Evolutionary conservation across 2,329 filamentous ascomycete species (phyloP).

Genomic region (Botrytis cinerea): DNA sequence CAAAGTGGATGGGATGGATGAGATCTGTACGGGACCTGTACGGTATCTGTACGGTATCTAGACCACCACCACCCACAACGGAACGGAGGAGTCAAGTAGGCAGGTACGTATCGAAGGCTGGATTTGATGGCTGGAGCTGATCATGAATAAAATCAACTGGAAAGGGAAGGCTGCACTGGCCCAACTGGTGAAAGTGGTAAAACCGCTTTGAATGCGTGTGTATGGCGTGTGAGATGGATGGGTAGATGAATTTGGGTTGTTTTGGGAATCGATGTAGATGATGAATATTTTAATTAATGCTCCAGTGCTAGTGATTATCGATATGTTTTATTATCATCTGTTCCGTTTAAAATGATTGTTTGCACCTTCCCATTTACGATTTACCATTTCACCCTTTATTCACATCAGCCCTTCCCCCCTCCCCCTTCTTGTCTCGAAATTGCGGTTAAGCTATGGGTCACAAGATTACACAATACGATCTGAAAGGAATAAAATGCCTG

Average conservation of each 20-base stretch:
- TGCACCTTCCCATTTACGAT: background rate
- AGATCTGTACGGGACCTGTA: background rate
- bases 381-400: conserved; percentile 5
- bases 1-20: background rate
- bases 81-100: background rate
- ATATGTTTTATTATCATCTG: background rate
- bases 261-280: background rate
- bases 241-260: background rate
- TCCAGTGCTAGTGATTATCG: background rate
- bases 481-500: conserved; percentile 5
- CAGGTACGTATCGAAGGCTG: background rate
- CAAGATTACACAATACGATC: conserved; percentile 12
- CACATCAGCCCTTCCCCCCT: background rate
- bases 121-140: background rate
- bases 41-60: background rate
- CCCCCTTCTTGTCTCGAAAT: conserved; percentile 2
- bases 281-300: conserved; percentile 9
- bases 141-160: background rate
- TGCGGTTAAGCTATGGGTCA: conserved; percentile 2
- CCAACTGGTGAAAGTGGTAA: background rate
- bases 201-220: background rate
- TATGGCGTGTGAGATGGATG: background rate
- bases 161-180: background rate
- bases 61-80: background rate
- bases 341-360: conserved; percentile 10